phyloP scores from a whole-genome alignment of 192 early-diverging fungal species.

The Backusella liffmaniae region DNA sequence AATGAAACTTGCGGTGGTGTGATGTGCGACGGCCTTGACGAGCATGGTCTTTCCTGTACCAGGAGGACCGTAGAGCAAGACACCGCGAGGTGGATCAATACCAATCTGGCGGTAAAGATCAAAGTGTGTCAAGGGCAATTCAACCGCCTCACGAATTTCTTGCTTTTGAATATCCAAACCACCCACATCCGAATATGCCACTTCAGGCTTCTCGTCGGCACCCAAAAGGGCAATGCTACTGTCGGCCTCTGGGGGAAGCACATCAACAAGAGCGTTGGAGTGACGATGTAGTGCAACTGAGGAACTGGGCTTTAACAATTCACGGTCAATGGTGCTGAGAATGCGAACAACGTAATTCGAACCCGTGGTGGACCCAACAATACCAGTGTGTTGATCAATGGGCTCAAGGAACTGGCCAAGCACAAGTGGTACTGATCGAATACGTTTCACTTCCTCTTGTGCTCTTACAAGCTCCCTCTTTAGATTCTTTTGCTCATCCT shows the following conservation, averaged over 20 bases:
- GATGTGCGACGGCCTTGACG: slow-evolving; percentile 98
- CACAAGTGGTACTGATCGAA: slow-evolving; percentile 95
- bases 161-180: slow-evolving; percentile 92
- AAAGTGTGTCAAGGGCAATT: slow-evolving; percentile 96
- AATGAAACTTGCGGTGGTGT: slow-evolving; percentile 95
- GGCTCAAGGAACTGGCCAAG: slow-evolving; percentile 99
- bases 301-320: slow-evolving; percentile 91
- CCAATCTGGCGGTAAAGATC: slow-evolving; percentile 98
- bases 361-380: slow-evolving; percentile 91
- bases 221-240: slow-evolving; percentile 87
- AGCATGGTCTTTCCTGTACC: slow-evolving; percentile 99
- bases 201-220: slow-evolving; percentile 78
- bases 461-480: slow-evolving; percentile 93
- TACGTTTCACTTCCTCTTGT: slow-evolving; percentile 97
- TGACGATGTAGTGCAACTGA: slow-evolving; percentile 96
- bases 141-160: slow-evolving; percentile 94
- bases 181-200: slow-evolving; percentile 79
- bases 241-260: slow-evolving; percentile 94
- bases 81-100: slow-evolving; percentile 98
- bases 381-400: slow-evolving; percentile 95
- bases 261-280: slow-evolving; percentile 95
- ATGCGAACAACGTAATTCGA: slow-evolving; percentile 93
- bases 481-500: slow-evolving; percentile 97
- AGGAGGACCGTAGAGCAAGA: slow-evolving; percentile 98
- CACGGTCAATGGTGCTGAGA: slow-evolving; percentile 94